Conservation (phyloP, 208 protist genomes). For the Acanthamoeba rhysodes region DNA sequence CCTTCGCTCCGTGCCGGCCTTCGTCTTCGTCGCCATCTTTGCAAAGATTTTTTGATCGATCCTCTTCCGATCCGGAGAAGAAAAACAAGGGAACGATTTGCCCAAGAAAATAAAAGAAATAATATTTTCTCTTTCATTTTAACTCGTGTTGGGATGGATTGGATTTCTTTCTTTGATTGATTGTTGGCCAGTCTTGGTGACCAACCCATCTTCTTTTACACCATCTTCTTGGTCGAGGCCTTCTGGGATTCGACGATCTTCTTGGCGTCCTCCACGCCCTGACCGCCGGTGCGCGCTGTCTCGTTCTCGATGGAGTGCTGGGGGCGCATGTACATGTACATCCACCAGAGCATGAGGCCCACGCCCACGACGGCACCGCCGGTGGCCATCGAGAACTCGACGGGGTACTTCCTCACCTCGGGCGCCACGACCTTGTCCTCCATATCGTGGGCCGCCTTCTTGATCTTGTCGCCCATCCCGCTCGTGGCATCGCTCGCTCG, state of each 20-base stretch:
- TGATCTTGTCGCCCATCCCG: not conserved
- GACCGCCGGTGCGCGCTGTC: not conserved
- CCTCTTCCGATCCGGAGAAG: not conserved
- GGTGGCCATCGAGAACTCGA: slow-evolving; percentile 49
- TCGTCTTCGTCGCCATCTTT: not conserved
- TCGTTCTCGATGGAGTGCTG: slow-evolving; percentile 1
- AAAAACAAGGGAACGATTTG: not conserved
- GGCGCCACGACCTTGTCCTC: slow-evolving; percentile 15
- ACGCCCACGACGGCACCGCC: not conserved
- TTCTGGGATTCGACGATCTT: slow-evolving; percentile 26
- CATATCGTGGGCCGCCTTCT: not conserved
- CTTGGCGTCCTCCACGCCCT: slow-evolving; percentile 19
- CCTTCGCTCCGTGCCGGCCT: not conserved
- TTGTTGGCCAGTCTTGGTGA: too few species aligned
- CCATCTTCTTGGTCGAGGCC: not conserved
- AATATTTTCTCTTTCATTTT: too few species aligned
- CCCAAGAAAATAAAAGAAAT: too few species aligned
- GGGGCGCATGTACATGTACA: not conserved
- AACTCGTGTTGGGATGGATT: too few species aligned
- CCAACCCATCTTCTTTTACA: too few species aligned
- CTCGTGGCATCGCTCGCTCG: not conserved
- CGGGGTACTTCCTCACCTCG: slow-evolving; percentile 35
- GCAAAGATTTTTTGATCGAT: too few species aligned
- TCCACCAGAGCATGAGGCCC: slow-evolving; percentile 43
- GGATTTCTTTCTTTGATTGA: too few species aligned